Evolutionary conservation across 2,329 filamentous ascomycete species (phyloP), one percentile per base, ranked within the genome.

Genomic region (Trichoderma breve): DNA sequence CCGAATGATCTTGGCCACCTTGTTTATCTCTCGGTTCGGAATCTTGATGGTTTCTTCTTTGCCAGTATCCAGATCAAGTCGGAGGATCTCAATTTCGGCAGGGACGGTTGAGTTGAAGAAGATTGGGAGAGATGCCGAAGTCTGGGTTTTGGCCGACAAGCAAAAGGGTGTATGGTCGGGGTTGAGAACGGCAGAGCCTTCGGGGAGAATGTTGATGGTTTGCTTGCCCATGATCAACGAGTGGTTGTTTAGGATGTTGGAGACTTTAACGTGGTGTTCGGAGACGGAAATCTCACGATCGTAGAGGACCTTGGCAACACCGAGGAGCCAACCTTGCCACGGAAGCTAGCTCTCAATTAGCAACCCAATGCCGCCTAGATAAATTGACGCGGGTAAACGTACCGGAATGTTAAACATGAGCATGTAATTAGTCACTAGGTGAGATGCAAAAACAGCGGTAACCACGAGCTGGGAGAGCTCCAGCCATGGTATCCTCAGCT

Each of bases 151-250:
- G 74, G 86, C 84, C 71, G 91, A 91, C 62, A 99, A 83, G 81
- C 96, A 99, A 81, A 96, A 96, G 0, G 94, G 88, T n/a, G 87
- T 84, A 72, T 89, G 87, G 61, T 94, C 88, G 0, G 94, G 94
- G 78, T 99, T 99, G 74, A 99, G 85, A 63, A 94, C 87, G 15
- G 95, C 96, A 63, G 95, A 96, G 85, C 97, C 97, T 85, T 99
- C 96, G 2, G 96, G 96, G 70, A 99, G 85, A 78, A 99, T 97
- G 80, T 99, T 96, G 82, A 99, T 95, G 76, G 98, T 97, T 83
- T 98, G 95, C 81, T 94, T 96, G 78, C 96, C 96, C 83, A 97
- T 88, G 74, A 99, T 98, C 78, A 98, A 87, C 26, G 95, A 97
- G 36, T 93, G 89, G 80, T 98, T 98, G 80, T 98, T 93, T 73